Evolutionary conservation across 176 grass and related monocot genomes (phyloP).

Genomic region (Oryza longistaminata): DNA sequence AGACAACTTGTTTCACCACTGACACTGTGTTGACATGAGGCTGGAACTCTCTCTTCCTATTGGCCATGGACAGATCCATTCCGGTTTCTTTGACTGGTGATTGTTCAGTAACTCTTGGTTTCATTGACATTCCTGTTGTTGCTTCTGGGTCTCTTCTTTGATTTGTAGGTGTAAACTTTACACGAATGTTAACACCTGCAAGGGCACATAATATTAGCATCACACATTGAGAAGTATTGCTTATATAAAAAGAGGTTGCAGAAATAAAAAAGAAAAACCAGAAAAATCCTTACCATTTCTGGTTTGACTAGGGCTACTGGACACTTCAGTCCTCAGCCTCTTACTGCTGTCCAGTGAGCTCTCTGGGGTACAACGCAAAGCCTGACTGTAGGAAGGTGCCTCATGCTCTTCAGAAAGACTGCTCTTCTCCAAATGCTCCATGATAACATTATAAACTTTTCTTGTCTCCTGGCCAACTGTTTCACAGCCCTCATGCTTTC

Average conservation of each 20-base stretch:
- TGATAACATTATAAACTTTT: not conserved
- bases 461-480: not conserved
- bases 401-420: slow-evolving; percentile 45
- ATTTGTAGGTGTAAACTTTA: not conserved
- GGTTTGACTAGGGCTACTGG: slow-evolving; percentile 17
- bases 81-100: not conserved
- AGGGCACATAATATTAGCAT: not conserved
- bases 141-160: not conserved
- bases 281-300: slow-evolving; percentile 9
- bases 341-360: slow-evolving; percentile 46
- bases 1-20: not conserved
- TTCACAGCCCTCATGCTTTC: slow-evolving; percentile 26
- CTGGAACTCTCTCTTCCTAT: not conserved
- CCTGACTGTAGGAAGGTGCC: not conserved
- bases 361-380: slow-evolving; percentile 26
- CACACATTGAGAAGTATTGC: not conserved
- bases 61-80: slow-evolving; percentile 1
- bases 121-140: not conserved
- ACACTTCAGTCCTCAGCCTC: not conserved
- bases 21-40: not conserved
- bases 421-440: slow-evolving; percentile 40
- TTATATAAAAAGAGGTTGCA: not conserved
- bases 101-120: not conserved
- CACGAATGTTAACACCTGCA: not conserved
- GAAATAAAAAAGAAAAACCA: not conserved